Conservation (phyloP, 148 eudicot genomes). For the Fagopyrum tataricum region DNA sequence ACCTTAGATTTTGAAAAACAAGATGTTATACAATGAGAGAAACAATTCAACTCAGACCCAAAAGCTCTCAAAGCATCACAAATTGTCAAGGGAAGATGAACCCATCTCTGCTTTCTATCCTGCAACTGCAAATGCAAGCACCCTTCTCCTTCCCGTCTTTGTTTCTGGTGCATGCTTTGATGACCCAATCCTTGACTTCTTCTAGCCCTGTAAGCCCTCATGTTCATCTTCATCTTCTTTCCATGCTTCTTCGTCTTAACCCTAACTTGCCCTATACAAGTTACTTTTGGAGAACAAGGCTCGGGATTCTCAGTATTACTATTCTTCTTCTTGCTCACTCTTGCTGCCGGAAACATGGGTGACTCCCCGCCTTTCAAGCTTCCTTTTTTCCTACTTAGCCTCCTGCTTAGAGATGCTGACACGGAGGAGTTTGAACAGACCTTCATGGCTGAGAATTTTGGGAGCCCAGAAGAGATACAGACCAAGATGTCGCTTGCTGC, state of each 20-base stretch:
- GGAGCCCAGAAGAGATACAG: conserved; percentile 46
- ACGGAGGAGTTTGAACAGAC: conserved; percentile 42
- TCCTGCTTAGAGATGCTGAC: conserved; percentile 49
- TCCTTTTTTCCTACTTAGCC: conserved; percentile 35
- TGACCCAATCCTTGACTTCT: conserved; percentile 10
- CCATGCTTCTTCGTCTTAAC: conserved; percentile 81
- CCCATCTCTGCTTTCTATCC: conserved; percentile 63
- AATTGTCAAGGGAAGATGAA: conserved; percentile 66
- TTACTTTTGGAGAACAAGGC: conserved; percentile 88
- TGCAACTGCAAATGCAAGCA: background rate
- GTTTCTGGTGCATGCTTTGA: too few species aligned
- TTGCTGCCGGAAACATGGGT: conserved; percentile 42
- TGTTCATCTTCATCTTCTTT: conserved; percentile 32
- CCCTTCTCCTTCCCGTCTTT: background rate
- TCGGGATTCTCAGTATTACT: conserved; percentile 58
- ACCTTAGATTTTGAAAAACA: conserved; percentile 32
- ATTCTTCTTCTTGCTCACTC: conserved; percentile 24
- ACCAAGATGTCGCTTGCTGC: conserved; percentile 42
- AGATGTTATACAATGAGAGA: conserved; percentile 57
- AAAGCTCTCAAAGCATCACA: conserved; percentile 62
- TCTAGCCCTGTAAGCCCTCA: conserved; percentile 32
- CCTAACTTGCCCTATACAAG: conserved; percentile 88
- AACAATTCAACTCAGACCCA: conserved; percentile 45
- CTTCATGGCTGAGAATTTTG: conserved; percentile 52
- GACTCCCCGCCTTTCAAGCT: conserved; percentile 49